Base-by-base conservation (phyloP, 1,284 basidiomycete species). In the Pulveroboletus sp. region DNA sequence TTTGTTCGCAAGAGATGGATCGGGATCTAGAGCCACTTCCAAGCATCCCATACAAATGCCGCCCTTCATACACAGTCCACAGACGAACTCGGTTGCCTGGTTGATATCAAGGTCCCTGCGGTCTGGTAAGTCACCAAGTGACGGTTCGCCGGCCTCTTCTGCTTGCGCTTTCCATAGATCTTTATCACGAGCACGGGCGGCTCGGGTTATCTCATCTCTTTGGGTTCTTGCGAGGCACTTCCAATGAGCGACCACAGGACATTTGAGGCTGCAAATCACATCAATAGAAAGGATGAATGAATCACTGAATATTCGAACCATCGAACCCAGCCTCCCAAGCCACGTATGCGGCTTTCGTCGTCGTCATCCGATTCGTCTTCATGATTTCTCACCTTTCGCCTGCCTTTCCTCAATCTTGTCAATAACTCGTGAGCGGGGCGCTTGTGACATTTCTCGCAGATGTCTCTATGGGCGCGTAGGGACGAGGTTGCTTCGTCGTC, bases 321-420 rank as follows among this genome's bases (percentile, higher is more conserved):
- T 75, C 86, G 81, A 56, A 94, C 84, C 93, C 93, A 96, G 26
- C 93, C 93, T 24, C 90, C 89, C 42, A 91, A 74, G 7, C 69
- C 70, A n/a, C 69, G 72, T 8, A 85, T 72, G 45, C 76, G 75
- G 52, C 85, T 83, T 44, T 84, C 81, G 26, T 83, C 81, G 25
- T 82, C 80, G n/a, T 81, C 82, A 11, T 78, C 74, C 52, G 64
- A 58, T 54, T 54, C 65, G 11, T 7, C 47, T 35, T 81, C 76
- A 55, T 80, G 75, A 22, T 75, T 73, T 11, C 71, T 73, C 18
- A 68, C 68, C 43, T 71, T 78, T 55, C 77, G 78, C 54, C 71
- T 54, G 20, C 69, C 73, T 66, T 73, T 80, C 62, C 75, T 80
- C 38, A 75, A 72, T 63, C 74, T 76, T 62, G 71, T 65, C 35